These are phyloP conservation scores for Myrica gale DNA, from an alignment of 306 rosid genomes.

Conservation along the genomic window DNA sequence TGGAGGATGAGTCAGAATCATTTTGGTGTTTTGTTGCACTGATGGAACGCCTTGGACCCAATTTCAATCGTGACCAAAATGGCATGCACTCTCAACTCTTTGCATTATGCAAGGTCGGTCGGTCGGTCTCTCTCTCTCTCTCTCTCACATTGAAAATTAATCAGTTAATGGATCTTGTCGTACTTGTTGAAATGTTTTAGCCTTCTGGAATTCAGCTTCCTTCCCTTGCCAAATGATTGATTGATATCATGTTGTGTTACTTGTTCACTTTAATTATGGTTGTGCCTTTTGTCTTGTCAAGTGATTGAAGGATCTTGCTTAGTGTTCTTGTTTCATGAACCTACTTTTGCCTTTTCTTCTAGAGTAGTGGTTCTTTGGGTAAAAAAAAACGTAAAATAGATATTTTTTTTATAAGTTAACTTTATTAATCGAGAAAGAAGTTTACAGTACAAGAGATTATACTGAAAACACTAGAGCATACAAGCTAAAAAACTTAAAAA, in stretches of 20 bases:
- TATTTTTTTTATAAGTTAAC: too few species aligned
- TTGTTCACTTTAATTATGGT: neutral
- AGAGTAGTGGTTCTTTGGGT: neutral
- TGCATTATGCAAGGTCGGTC: conserved; percentile 86
- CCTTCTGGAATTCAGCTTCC: too few species aligned
- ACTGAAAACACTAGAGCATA: too few species aligned
- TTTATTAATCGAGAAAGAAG: too few species aligned
- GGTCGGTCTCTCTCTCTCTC: conserved; percentile 27
- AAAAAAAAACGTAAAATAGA: neutral
- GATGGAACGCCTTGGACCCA: conserved; percentile 96
- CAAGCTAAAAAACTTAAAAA: too few species aligned
- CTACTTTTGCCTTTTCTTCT: too few species aligned
- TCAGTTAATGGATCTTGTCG: neutral
- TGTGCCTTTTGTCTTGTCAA: neutral
- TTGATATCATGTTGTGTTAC: neutral
- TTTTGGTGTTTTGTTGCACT: conserved; percentile 97
- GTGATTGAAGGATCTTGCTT: neutral
- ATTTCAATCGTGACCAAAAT: conserved; percentile 96
- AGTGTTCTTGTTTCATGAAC: neutral
- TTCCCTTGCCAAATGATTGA: neutral
- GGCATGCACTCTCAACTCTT: conserved; percentile 99
- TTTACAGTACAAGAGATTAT: too few species aligned
- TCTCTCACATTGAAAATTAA: neutral
- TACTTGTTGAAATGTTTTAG: neutral
- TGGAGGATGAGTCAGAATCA: conserved; percentile 85